Percentiles rank a stretch among this genome's conserved stretches.
Conservation (phyloP, 805 yeast genomes). For the Scheffersomyces lignosus region DNA sequence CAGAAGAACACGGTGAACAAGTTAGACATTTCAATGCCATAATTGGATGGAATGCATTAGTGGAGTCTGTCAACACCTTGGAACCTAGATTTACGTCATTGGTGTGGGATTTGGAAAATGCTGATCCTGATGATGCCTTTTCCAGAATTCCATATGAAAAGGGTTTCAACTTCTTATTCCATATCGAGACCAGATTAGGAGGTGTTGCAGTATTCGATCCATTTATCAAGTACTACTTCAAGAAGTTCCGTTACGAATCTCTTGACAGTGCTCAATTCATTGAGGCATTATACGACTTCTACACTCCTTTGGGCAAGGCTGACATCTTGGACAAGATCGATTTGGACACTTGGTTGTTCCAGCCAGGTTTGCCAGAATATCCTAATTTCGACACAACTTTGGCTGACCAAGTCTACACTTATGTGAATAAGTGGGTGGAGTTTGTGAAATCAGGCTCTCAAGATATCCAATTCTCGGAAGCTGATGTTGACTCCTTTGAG, state of each 20-base stretch:
- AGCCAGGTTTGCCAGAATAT: constrained; percentile 22
- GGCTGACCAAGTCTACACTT: constrained; percentile 25
- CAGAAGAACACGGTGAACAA: constrained; percentile 60
- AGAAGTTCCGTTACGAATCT: constrained; percentile 26
- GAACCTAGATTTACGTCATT: constrained; percentile 41
- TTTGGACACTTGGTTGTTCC: constrained; percentile 30
- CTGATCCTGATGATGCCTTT: constrained; percentile 89
- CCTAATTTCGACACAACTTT: constrained; percentile 28
- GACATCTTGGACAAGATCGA: constrained; percentile 23
- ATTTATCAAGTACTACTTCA: constrained; percentile 30
- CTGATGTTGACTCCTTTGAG: constrained; percentile 15
- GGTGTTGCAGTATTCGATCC: constrained; percentile 25
- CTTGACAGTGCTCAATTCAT: constrained; percentile 26
- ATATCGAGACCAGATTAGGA: constrained; percentile 25
- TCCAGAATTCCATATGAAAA: constrained; percentile 89
- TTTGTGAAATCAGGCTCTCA: constrained; percentile 3
- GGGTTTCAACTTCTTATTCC: constrained; percentile 65
- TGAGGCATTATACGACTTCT: constrained; percentile 25
- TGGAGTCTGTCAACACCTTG: constrained; percentile 64
- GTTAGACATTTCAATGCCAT: constrained; percentile 79
- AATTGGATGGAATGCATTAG: constrained; percentile 86
- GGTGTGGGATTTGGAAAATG: constrained; percentile 67
- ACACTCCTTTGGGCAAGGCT: constrained; percentile 17
- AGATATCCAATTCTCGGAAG: constrained; percentile 6
- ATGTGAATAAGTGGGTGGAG: constrained; percentile 23